These are phyloP conservation scores for Nannochloris sp. DNA, from an alignment of 139 green algal genomes.

Conservation along the genomic window DNA sequence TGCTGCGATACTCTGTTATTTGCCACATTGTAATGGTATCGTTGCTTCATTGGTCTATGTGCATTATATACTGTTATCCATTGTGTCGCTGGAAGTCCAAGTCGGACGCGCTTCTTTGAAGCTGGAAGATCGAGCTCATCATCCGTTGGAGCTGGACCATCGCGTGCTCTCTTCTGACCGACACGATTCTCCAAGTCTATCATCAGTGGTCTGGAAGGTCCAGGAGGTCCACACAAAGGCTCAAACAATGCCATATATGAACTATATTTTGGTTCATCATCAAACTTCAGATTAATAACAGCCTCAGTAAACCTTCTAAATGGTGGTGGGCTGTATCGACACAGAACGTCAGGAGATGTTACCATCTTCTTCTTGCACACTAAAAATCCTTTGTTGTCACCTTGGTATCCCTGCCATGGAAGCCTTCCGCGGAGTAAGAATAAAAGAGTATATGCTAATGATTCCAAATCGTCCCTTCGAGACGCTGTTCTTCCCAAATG, in stretches of 20 bases:
- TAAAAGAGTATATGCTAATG: constrained; percentile 95
- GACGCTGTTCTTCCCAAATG: constrained; percentile 92
- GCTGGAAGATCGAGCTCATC: constrained; percentile 17
- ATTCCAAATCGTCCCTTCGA: constrained; percentile 94
- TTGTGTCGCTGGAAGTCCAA: constrained; percentile 93
- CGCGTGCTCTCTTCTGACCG: constrained; percentile 84
- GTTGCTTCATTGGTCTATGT: constrained; percentile 97
- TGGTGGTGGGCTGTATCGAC: constrained; percentile 86
- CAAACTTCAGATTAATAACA: constrained; percentile 97
- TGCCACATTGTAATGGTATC: constrained; percentile 99
- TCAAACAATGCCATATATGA: constrained; percentile 88
- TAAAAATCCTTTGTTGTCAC: constrained; percentile 84
- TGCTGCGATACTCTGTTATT: constrained; percentile 90
- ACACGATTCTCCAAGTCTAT: constrained; percentile 29
- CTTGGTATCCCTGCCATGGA: constrained; percentile 92
- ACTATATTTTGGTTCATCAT: constrained; percentile 90
- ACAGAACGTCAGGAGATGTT: constrained; percentile 89
- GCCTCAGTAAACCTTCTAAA: constrained; percentile 93
- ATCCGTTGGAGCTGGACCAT: constrained; percentile 12
- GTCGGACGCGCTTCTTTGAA: constrained; percentile 90
- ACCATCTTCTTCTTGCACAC: constrained; percentile 99
- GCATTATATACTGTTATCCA: constrained; percentile 99
- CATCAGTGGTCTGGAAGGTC: constrained; percentile 67
- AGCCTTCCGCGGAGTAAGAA: constrained; percentile 92
- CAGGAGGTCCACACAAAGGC: constrained; percentile 73